phyloP scores from a whole-genome alignment of 208 protist species.

The Balamuthia mandrillaris region DNA sequence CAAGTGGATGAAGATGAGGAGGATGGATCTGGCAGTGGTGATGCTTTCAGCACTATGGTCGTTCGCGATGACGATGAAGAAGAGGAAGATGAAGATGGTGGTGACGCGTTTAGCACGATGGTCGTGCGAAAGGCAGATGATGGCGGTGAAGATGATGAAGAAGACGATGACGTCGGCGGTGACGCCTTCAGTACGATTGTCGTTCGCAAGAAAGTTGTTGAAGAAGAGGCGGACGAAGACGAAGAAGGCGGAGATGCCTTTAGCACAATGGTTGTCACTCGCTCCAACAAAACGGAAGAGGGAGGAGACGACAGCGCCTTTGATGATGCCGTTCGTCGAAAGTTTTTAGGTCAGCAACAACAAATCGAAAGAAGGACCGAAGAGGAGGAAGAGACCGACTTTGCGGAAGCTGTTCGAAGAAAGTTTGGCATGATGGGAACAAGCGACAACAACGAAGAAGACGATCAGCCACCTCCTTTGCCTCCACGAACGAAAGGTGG shows the following conservation, averaged over 20 bases:
- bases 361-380: no score
- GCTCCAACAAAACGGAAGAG: no score
- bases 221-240: neutral
- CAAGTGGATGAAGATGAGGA: no score
- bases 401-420: no score
- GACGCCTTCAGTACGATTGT: constrained; percentile 6
- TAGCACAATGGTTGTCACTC: constrained; percentile 17
- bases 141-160: neutral
- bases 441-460: no score
- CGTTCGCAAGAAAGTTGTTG: neutral
- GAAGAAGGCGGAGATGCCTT: neutral
- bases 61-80: neutral
- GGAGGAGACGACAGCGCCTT: no score
- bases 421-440: no score
- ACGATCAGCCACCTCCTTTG: no score
- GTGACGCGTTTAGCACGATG: neutral
- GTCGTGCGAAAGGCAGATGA: neutral
- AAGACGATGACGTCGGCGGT: neutral
- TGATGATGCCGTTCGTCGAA: no score
- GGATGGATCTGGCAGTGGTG: neutral
- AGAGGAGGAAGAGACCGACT: no score
- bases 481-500: no score
- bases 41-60: neutral
- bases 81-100: neutral
- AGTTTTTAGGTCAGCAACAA: no score